Conservation (phyloP, 2,329 filamentous ascomycete species). For the Lithohypha guttulata region DNA sequence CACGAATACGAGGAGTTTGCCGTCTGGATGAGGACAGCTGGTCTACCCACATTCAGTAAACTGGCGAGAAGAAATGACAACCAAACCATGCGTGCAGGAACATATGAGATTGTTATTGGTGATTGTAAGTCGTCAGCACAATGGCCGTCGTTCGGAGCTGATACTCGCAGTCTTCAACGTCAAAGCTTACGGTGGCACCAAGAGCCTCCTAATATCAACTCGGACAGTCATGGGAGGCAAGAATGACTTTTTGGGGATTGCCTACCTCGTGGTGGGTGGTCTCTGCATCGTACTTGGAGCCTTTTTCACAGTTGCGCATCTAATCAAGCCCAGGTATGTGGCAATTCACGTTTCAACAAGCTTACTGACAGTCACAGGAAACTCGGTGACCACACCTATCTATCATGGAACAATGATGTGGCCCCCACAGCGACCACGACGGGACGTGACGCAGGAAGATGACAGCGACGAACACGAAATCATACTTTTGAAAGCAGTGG, state of each 20-base stretch:
- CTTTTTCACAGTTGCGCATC: conserved; percentile 79
- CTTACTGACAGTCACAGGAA: conserved; percentile 49
- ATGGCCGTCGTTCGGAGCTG: too few relatives aligned
- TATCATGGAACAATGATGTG: conserved; percentile 81
- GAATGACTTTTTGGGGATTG: conserved; percentile 92
- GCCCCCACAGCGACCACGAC: conserved; percentile 42
- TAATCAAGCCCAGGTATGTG: conserved; percentile 75
- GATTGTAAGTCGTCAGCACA: conserved; percentile 68
- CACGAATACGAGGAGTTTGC: conserved; percentile 74
- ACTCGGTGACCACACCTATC: conserved; percentile 93
- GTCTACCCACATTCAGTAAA: conserved; percentile 89
- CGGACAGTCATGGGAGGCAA: conserved; percentile 82
- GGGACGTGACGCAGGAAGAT: conserved; percentile 37
- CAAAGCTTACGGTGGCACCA: conserved; percentile 35
- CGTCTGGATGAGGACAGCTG: conserved; percentile 98
- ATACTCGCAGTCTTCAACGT: conserved; percentile 64
- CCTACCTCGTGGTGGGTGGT: conserved; percentile 87
- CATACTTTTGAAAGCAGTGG: conserved; percentile 2
- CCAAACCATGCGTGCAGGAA: conserved; percentile 54
- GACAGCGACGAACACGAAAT: not conserved
- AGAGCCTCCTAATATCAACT: conserved; percentile 60
- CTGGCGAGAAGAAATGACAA: conserved; percentile 73
- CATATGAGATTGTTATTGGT: conserved; percentile 65
- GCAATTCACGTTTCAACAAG: not conserved
- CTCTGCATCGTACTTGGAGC: conserved; percentile 81